phyloP scores from a whole-genome alignment of 2,329 filamentous ascomycete genomes.

The Aspergillus ustus region DNA sequence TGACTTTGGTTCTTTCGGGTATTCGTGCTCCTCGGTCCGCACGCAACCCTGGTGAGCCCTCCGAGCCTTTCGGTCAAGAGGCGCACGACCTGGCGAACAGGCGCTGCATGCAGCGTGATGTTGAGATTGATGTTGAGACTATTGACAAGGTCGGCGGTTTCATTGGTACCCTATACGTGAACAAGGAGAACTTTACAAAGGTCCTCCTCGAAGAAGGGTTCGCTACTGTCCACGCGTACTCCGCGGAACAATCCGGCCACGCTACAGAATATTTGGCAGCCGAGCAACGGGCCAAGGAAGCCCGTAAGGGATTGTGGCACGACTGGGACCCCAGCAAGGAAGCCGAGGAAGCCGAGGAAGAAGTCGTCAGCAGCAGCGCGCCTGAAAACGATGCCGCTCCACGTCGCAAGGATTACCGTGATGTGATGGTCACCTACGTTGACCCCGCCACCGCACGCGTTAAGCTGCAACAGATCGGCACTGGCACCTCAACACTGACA shows the following conservation, averaged over 20 bases:
- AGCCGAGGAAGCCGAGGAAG: slow-evolving; percentile 61
- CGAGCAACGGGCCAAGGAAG: slow-evolving; percentile 87
- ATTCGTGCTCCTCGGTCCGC: slow-evolving; percentile 90
- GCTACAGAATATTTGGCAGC: slow-evolving; percentile 84
- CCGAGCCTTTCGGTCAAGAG: slow-evolving; percentile 94
- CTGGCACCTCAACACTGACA: slow-evolving; percentile 82
- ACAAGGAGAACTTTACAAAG: slow-evolving; percentile 95
- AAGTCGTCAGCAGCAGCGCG: slow-evolving; percentile 53
- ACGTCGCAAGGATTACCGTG: slow-evolving; percentile 86
- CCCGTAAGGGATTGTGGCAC: slow-evolving; percentile 85
- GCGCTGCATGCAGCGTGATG: slow-evolving; percentile 89
- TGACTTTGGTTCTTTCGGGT: slow-evolving; percentile 92
- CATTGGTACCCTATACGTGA: slow-evolving; percentile 91
- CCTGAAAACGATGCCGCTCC: slow-evolving; percentile 62
- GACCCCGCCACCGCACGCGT: slow-evolving; percentile 75
- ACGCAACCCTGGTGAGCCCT: slow-evolving; percentile 75
- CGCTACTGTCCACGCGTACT: slow-evolving; percentile 90
- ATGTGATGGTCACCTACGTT: slow-evolving; percentile 89
- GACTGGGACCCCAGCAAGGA: slow-evolving; percentile 93
- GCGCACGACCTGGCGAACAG: slow-evolving; percentile 88
- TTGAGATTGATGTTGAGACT: slow-evolving; percentile 92
- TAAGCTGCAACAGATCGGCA: slow-evolving; percentile 89
- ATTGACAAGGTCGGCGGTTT: slow-evolving; percentile 97
- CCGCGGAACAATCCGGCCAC: slow-evolving; percentile 93
- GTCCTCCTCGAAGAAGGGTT: slow-evolving; percentile 90